Evolutionary conservation across 345 rosid genomes (phyloP), one percentile per base, ranked within the genome.

Genomic region (Hirschfeldia incana): DNA sequence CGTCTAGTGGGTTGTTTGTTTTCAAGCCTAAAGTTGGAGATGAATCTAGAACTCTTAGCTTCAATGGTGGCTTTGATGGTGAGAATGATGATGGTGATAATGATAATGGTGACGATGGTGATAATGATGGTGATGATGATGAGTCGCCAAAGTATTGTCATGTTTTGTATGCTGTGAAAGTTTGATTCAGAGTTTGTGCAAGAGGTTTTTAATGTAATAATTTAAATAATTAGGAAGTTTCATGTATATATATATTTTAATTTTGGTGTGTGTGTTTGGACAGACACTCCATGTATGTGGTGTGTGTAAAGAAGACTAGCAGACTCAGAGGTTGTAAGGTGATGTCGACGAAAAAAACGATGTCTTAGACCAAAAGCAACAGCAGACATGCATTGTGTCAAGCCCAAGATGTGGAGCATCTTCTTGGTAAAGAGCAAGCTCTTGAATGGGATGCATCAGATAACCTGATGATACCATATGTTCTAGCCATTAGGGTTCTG

Each of bases 161-260:
- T 86, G 84, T 88, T 39, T 36, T 91, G 2, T 83, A 91, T 82
- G 94, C 97, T 65, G 88, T 90, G 84, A 89, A 84, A 74, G 65
- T 61, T 75, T 78, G 73, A 81, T 51, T 51, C 39, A 64, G 33
- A 33, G 27, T 57, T 3, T 29, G 57, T 57, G 65, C 5, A 42
- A 17, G 65, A 70, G 2, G 1, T 21, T 21, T 21, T 21, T 21
- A 21, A 21, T 21, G 21, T 21, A 21, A 21, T 21, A 5, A 9
- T 33, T 61, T 66, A 29, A 27, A 15, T 15, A 5, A 21, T 37
- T 70, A 70, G 74, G 28, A 70, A 1, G 3, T 51, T 51, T 70
- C 3, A 17, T 33, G 65, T 10, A 5, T n/a, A n/a, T n/a, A n/a
- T n/a, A n/a, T n/a, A n/a, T n/a, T n/a, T n/a, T n/a, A n/a, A n/a